Base-by-base conservation (phyloP, 2,329 filamentous ascomycete species). In the Colletotrichum spinosum region DNA sequence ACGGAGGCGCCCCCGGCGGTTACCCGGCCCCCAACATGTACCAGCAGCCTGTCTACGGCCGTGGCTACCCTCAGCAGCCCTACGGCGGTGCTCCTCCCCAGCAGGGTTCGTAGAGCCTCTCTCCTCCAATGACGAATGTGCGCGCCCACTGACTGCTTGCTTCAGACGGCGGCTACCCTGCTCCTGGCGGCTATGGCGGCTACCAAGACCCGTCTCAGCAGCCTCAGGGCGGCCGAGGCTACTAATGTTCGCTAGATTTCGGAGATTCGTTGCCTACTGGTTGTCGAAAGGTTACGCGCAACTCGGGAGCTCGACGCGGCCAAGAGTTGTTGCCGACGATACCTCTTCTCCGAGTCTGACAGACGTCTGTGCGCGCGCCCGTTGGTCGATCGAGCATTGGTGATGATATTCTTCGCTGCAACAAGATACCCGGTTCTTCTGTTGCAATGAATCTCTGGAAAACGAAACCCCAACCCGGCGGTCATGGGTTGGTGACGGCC, bases 31-130 rank as follows among this genome's bases (percentile, higher is more conserved):
- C 73, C 49, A 68, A 75, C 51, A 76, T 79, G 74, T 56, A 46
- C 38, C 82, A 83, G 66, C 74, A 69, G 17, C 79, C 77, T 49
- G 70, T 74, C 5, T 84, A 83, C 65, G 81, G 81, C 59, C 81
- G 72, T 38, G 86, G 85, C 68, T 79, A 79, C 44, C 77, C 77
- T 35, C 80, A 75, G 39, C 72, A 74, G 69, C 71, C 69, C 9
- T 81, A 80, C 55, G 77, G 76, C 50, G 72, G 38, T 34, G 59
- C 70, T 60, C 75, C 71, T 25, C 77, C 71, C 25, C 78, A 74
- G 17, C 75, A 80, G 68, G 77, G 76, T 74, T 75, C 72, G 72
- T 65, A 83, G 77, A 67, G 72, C 34, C 15, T 17, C 45, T 38
- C 11, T 12, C 12, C 10, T 63, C 63, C 34, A 13, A n/a, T 39